A percentile compares a stretch with the other conserved stretches of the same genome.
Conservation (phyloP, 371 early-diverging fungal species). For the Mucor irregularis region DNA sequence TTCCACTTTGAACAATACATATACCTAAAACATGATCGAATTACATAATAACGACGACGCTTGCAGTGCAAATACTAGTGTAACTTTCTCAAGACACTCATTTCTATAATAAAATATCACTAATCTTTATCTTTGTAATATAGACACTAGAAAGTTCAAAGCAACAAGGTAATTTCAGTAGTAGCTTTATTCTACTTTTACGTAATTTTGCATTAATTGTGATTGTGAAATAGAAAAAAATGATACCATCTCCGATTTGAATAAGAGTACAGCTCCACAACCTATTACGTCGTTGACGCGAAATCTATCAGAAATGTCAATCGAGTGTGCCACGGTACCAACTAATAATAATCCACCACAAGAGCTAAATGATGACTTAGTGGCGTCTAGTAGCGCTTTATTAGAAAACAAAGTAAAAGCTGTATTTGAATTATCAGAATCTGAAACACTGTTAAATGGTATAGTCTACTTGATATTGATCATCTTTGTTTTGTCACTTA, state of each 20-base stretch:
- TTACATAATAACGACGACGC: no score
- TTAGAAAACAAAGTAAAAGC: slow-evolving; percentile 19
- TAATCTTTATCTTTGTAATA: no score
- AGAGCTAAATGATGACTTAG: not conserved
- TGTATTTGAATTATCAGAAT: slow-evolving; percentile 16
- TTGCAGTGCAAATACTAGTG: no score
- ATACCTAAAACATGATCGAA: no score
- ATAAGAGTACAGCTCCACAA: not conserved
- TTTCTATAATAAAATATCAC: no score
- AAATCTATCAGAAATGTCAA: slow-evolving; percentile 33
- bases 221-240: not conserved
- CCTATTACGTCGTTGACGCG: not conserved
- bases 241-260: slow-evolving; percentile 7
- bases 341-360: not conserved
- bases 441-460: slow-evolving; percentile 19
- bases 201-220: no score
- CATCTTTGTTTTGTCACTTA: no score
- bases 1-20: no score
- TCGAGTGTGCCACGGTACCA: slow-evolving; percentile 20
- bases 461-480: not conserved
- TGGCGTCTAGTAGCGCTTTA: not conserved
- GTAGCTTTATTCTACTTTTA: no score
- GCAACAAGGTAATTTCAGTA: no score
- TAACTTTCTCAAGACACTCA: no score
- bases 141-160: no score